Evolutionary conservation across 139 green algal genomes (phyloP), one percentile per base, ranked within the genome.

Genomic region (Chlamydomonas incerta): DNA sequence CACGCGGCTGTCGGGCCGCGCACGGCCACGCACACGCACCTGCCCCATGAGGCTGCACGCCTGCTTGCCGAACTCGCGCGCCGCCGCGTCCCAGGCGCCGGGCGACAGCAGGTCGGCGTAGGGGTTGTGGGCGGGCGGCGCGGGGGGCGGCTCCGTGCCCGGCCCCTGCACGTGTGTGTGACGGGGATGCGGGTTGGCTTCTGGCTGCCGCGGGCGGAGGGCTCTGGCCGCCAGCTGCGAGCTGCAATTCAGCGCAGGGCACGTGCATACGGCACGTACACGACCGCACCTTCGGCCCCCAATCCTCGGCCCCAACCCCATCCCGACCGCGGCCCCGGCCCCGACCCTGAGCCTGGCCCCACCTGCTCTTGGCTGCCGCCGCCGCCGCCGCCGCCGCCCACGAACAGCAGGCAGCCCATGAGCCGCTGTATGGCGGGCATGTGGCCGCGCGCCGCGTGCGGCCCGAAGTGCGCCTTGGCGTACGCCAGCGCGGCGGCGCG

Each of bases 391-490:
- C 24, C 2, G 62, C 62, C 2, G 62, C 26, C 17, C 62, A 20
- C 68, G 70, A 90, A 99, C 50, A 97, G 87, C 72, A 99, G 83
- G 89, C 90, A 95, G 46, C 95, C 97, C 95, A 99, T 99, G 62
- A 99, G 92, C 18, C 90, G 91, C 89, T 96, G 92, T 33, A 99
- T 97, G 20, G 95, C 89, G 6, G 67, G 28, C 85, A 98, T 88
- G 87, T 93, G 86, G 90, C 69, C 41, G 41, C 41, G 47, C 28
- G 52, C 41, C 17, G 86, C 81, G 82, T 95, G 95, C 8, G 69
- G 74, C 0, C 18, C 46, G 74, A 99, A 96, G 89, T 98, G 88
- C 31, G 68, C 26, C 47, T 93, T 91, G 0, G 93, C 96, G 74
- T 98, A 99, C 31, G 57, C 34, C 70, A 99, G 88, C 2, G 97